These are phyloP conservation scores for Conticribra guillardii DNA, from an alignment of 108 stramenopile species.

Conservation along the genomic window DNA sequence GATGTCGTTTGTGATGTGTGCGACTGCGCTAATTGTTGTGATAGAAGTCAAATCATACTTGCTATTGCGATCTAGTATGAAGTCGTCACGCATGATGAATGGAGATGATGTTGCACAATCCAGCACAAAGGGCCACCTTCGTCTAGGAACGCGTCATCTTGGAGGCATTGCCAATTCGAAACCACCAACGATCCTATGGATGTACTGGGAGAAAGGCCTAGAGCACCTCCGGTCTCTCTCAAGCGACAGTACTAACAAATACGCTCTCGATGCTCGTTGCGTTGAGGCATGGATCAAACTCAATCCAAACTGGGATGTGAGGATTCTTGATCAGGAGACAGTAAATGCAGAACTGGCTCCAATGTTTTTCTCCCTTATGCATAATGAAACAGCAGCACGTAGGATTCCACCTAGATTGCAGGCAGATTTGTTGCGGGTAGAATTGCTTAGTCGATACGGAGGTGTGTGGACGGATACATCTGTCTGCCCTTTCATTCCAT, in stretches of 20 bases:
- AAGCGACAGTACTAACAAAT: conserved; percentile 3
- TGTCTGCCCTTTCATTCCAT: conserved; percentile 2
- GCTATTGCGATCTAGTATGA: too few relatives aligned
- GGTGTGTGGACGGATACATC: conserved; percentile 12
- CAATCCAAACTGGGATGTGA: conserved; percentile 8
- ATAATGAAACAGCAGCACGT: background rate
- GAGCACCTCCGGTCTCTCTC: conserved; percentile 3
- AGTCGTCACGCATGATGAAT: too few relatives aligned
- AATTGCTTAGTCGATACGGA: conserved; percentile 12
- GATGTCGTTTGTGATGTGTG: too few relatives aligned
- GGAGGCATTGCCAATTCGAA: too few relatives aligned
- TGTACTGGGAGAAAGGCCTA: conserved; percentile 15
- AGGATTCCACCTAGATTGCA: background rate
- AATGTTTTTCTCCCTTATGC: background rate
- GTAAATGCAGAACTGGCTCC: background rate
- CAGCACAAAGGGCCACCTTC: too few relatives aligned
- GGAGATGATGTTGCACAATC: too few relatives aligned
- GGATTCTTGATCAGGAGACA: background rate
- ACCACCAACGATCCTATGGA: background rate
- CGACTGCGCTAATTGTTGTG: too few relatives aligned
- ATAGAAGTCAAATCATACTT: too few relatives aligned
- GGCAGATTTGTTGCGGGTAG: too few relatives aligned
- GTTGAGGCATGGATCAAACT: conserved; percentile 5
- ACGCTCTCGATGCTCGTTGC: conserved; percentile 1
- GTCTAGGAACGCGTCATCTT: too few relatives aligned